These are phyloP conservation scores for Calycina marina DNA, from an alignment of 2,329 filamentous ascomycete species.

Conservation along the genomic window DNA sequence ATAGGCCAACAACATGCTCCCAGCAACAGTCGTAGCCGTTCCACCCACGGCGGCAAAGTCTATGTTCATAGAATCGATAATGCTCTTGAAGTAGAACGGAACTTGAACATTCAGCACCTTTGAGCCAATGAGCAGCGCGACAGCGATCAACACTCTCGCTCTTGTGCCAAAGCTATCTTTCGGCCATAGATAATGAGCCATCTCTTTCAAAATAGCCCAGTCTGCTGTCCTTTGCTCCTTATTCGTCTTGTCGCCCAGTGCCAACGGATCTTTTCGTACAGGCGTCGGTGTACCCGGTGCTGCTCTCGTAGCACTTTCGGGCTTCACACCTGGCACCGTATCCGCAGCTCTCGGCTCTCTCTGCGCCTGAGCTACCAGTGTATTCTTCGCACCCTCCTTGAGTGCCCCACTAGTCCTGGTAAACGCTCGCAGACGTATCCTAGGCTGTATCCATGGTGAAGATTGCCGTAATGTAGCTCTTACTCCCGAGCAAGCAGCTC, in stretches of 20 bases:
- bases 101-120: slow-evolving; percentile 97
- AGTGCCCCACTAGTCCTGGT: slow-evolving; percentile 14
- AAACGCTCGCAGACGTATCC: slow-evolving; percentile 17
- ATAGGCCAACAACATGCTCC: slow-evolving; percentile 87
- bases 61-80: slow-evolving; percentile 95
- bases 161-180: slow-evolving; percentile 76
- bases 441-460: slow-evolving; percentile 12
- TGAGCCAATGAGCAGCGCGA: slow-evolving; percentile 70
- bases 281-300: slow-evolving; percentile 7
- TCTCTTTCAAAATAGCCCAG: slow-evolving; percentile 97
- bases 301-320: slow-evolving; percentile 14
- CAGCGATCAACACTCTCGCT: slow-evolving; percentile 70
- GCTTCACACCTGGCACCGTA: slow-evolving; percentile 11
- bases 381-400: slow-evolving; percentile 12
- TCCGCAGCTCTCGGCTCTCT: slow-evolving; percentile 11
- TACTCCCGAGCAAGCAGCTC: slow-evolving; percentile 17
- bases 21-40: slow-evolving; percentile 76
- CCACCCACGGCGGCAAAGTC: slow-evolving; percentile 79
- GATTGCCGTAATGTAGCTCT: slow-evolving; percentile 11
- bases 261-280: slow-evolving; percentile 37
- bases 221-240: slow-evolving; percentile 92
- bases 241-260: slow-evolving; percentile 51
- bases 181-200: slow-evolving; percentile 92
- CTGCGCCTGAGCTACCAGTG: slow-evolving; percentile 12
- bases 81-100: slow-evolving; percentile 97